Evolutionary conservation across 192 early-diverging fungal species (phyloP), one percentile per base, ranked within the genome.

Genomic region (Linnemannia exigua): DNA sequence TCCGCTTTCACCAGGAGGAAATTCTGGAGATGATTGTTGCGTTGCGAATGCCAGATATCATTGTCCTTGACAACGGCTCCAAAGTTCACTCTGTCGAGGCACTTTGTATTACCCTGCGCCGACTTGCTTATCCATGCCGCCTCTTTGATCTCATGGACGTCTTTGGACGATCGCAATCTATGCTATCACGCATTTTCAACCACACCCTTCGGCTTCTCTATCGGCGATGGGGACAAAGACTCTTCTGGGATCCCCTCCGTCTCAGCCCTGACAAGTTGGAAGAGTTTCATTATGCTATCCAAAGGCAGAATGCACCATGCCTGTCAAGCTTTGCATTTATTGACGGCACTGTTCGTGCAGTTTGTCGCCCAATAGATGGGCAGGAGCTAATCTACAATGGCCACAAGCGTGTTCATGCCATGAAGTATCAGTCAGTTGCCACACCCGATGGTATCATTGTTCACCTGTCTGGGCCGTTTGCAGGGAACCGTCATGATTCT

Each of bases 361-460:
- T 73, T 50, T 46, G 41, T 36, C 78, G 71, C 4, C 78, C 70
- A 25, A 44, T 14, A 0, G 1, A 12, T 1, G 20, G 31, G 5
- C 71, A 79, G 20, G 50, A 73, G 63, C 25, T 1, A 5, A 36
- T 47, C 2, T 72, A 71, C 61, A 79, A 73, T 37, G 78, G 78
- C 4, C 58, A 73, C 61, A 2, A 73, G 1, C 78, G n/a, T n/a
- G 2, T 67, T 7, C 70, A 79, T 67, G 78, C 48, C 25, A 3
- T 79, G 44, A 79, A 79, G 41, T 79, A 79, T 35, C 78, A 79
- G 9, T 11, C 28, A 20, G 61, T 79, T 2, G 41, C 33, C 19
- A 36, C 78, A 9, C 71, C 78, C 0, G 78, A 79, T 44, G 71
- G 78, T 5, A 79, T 79, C 0, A 79, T 79, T 15, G 36, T 79